Evolutionary conservation across 1,284 basidiomycete genomes (phyloP).

Genomic region (Ustilago shanxiensis): DNA sequence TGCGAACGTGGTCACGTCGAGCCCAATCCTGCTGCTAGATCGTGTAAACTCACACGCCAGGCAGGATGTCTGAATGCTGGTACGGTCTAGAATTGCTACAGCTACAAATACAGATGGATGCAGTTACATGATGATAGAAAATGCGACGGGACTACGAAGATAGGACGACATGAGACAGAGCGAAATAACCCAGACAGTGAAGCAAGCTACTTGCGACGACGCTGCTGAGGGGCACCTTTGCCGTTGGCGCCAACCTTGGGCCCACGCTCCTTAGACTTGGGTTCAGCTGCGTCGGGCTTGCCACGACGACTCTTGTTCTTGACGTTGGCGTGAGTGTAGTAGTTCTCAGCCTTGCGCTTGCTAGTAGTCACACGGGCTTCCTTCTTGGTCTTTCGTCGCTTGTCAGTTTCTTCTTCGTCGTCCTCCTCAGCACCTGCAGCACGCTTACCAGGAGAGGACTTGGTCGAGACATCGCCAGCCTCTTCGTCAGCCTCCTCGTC

Average conservation of each 20-base stretch:
- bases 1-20: no score
- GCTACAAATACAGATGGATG: slow-evolving; percentile 21
- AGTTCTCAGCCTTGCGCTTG: slow-evolving; percentile 87
- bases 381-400: slow-evolving; percentile 56
- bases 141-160: slow-evolving; percentile 2
- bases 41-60: background rate
- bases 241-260: slow-evolving; percentile 62
- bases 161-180: background rate
- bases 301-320: slow-evolving; percentile 72
- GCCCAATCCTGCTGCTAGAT: no score
- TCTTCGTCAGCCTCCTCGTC: slow-evolving; percentile 31
- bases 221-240: slow-evolving; percentile 48
- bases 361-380: slow-evolving; percentile 63
- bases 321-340: slow-evolving; percentile 76
- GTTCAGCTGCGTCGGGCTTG: slow-evolving; percentile 43
- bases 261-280: slow-evolving; percentile 56
- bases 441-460: slow-evolving; percentile 50
- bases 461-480: slow-evolving; percentile 65
- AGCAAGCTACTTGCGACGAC: slow-evolving; percentile 38
- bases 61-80: background rate
- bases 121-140: slow-evolving; percentile 2
- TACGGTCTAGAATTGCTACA: slow-evolving; percentile 12
- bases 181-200: background rate
- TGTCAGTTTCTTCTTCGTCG: slow-evolving; percentile 46
- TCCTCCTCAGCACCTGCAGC: slow-evolving; percentile 55